Evolutionary conservation across 345 rosid genomes (phyloP).

Genomic region (Dipteronia sinensis): DNA sequence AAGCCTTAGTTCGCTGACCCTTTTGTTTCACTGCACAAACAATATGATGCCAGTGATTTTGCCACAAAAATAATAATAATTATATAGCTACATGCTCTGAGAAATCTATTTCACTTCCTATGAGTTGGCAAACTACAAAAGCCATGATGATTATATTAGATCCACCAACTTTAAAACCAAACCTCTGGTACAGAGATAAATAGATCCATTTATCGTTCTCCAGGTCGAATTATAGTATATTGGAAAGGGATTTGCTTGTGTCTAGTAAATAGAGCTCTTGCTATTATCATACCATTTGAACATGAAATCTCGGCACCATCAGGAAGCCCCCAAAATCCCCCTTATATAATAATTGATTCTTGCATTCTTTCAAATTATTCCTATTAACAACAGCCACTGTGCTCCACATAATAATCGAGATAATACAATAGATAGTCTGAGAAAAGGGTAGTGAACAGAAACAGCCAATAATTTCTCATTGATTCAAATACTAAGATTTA

Average conservation of each 20-base stretch:
- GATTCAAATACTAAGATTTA: neutral
- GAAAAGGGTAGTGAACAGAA: neutral
- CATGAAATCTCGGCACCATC: neutral
- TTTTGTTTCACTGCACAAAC: slow-evolving; percentile 67
- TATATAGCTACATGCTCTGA: neutral
- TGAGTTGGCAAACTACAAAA: neutral
- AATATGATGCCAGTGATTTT: slow-evolving; percentile 13
- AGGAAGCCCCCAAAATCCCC: neutral
- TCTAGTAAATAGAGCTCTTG: neutral
- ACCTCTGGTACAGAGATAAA: too few relatives aligned
- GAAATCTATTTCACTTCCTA: neutral
- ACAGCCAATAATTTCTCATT: neutral
- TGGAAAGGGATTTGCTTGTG: neutral
- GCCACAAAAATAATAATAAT: neutral
- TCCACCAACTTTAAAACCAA: neutral
- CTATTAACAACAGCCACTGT: neutral
- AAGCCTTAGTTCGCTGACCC: slow-evolving; percentile 73
- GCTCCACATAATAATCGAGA: neutral
- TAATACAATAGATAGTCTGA: neutral
- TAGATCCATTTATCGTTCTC: too few relatives aligned
- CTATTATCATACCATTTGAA: neutral
- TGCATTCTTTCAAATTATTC: neutral
- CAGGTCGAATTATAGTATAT: too few relatives aligned
- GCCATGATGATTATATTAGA: neutral
- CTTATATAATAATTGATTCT: neutral